Evolutionary conservation across 257 asterid species (phyloP).

Genomic region (Primulina eburnea): DNA sequence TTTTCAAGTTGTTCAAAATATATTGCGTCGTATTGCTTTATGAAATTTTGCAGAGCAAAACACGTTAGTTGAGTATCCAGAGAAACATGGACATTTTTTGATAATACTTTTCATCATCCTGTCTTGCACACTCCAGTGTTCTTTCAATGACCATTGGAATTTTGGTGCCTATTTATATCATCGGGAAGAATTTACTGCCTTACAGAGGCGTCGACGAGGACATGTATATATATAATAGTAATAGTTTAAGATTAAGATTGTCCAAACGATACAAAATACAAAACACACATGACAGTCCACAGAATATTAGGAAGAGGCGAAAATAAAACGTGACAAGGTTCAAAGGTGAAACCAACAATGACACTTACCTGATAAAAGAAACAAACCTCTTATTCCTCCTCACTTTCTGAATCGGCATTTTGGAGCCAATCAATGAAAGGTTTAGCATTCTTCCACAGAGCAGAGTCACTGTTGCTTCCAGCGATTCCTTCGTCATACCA

Average conservation of each 20-base stretch:
- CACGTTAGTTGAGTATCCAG: no score
- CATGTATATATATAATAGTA: no score
- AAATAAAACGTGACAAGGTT: background rate
- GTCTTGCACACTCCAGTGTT: no score
- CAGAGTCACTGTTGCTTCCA: slow-evolving; percentile 43
- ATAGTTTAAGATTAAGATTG: background rate
- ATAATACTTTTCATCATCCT: no score
- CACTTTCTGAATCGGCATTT: slow-evolving; percentile 67
- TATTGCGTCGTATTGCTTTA: no score
- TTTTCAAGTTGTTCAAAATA: no score
- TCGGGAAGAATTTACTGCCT: no score
- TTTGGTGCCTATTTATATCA: no score
- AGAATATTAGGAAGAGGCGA: background rate
- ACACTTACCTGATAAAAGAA: background rate
- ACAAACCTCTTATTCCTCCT: slow-evolving; percentile 40
- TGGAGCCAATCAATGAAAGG: slow-evolving; percentile 72
- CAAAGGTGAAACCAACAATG: background rate
- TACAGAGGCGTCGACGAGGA: no score
- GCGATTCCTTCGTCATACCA: slow-evolving; percentile 55
- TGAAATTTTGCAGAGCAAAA: no score
- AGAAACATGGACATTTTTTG: no score
- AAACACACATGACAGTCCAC: background rate
- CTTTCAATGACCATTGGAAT: no score
- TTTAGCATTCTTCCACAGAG: slow-evolving; percentile 64
- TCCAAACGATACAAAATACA: background rate